Conservation (phyloP, 371 early-diverging fungal genomes). For the Mortierella sp. region DNA sequence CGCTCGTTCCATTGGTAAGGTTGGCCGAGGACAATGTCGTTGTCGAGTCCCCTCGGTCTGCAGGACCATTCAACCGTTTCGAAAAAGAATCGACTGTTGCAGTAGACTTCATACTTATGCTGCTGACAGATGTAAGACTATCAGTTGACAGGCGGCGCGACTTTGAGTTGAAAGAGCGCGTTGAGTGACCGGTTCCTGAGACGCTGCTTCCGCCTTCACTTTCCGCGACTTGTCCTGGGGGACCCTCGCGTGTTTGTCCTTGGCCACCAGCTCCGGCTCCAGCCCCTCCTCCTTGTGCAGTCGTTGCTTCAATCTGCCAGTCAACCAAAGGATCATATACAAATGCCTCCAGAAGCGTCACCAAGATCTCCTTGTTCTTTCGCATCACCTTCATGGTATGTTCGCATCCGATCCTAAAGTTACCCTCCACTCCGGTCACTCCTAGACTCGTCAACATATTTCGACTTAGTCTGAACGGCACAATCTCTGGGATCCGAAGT, state of each 20-base stretch:
- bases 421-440: conserved; percentile 83
- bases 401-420: conserved; percentile 80
- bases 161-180: conserved; percentile 3
- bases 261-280: conserved; percentile 6
- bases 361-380: conserved; percentile 80
- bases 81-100: conserved; percentile 16
- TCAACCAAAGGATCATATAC: conserved; percentile 92
- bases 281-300: conserved; percentile 22
- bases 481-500: conserved; percentile 93
- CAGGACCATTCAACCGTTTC: conserved; percentile 11
- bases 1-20: conserved; percentile 4
- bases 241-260: conserved; percentile 2
- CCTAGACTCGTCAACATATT: conserved; percentile 85
- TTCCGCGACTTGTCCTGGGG: conserved; percentile 4
- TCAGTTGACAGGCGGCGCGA: conserved; percentile 28
- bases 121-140: conserved; percentile 29
- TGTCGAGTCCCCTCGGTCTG: conserved; percentile 16
- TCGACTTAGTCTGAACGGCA: conserved; percentile 96
- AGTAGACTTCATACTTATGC: conserved; percentile 26
- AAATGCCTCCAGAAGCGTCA: conserved; percentile 91
- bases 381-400: conserved; percentile 81
- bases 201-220: conserved; percentile 21
- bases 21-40: background rate
- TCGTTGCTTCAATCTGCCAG: conserved; percentile 60
- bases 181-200: conserved; percentile 12